Evolutionary conservation across 768 basidiomycete genomes (phyloP).

Genomic region (Trametes elegans): DNA sequence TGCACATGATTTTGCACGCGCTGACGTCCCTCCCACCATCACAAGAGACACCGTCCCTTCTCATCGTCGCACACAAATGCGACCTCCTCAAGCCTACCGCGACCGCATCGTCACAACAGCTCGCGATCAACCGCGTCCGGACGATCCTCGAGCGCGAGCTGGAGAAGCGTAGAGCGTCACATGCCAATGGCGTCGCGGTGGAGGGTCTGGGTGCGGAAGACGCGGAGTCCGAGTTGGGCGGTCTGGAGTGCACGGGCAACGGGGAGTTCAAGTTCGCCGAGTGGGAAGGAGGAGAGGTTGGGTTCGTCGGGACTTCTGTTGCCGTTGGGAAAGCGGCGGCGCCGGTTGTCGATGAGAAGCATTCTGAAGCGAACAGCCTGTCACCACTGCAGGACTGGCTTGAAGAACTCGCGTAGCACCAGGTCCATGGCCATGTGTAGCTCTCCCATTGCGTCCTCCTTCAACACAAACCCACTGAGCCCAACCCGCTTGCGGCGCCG

Average conservation of each 20-base stretch:
- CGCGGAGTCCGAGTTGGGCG: conserved; percentile 58
- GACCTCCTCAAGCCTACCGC: conserved; percentile 61
- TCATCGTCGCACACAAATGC: conserved; percentile 74
- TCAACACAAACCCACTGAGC: no score
- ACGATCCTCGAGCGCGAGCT: conserved; percentile 82
- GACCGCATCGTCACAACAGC: conserved; percentile 38
- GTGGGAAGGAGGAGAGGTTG: conserved; percentile 84
- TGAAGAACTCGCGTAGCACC: conserved; percentile 37
- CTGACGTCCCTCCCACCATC: conserved; percentile 74
- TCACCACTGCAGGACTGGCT: conserved; percentile 48
- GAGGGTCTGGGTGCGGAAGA: conserved; percentile 76
- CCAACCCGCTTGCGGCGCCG: no score
- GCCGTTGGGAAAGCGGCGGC: conserved; percentile 27
- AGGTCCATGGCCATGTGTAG: neutral
- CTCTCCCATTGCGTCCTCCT: no score
- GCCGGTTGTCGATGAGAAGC: conserved; percentile 36
- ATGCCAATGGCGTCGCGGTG: conserved; percentile 63
- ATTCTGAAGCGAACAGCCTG: conserved; percentile 36
- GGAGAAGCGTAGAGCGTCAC: conserved; percentile 68
- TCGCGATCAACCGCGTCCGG: conserved; percentile 69
- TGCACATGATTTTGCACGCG: conserved; percentile 69
- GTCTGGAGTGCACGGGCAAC: conserved; percentile 63
- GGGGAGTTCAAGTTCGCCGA: conserved; percentile 68
- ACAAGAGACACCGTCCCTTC: conserved; percentile 53
- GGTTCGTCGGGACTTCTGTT: conserved; percentile 61